These are phyloP conservation scores for Tolypocladium inflatum DNA, from an alignment of 2,329 filamentous ascomycete species.

Conservation along the genomic window DNA sequence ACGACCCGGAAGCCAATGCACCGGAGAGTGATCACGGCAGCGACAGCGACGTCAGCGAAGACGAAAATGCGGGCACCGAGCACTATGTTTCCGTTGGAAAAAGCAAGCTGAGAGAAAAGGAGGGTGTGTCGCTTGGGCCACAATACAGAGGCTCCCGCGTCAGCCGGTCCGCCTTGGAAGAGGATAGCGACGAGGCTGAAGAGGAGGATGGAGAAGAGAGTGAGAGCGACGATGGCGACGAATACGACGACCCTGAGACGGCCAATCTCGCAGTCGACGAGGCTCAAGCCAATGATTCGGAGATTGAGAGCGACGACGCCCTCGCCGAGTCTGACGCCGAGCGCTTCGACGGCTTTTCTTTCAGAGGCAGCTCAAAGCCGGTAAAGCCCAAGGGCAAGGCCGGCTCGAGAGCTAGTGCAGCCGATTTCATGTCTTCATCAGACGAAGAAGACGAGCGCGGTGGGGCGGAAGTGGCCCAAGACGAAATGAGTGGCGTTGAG, in stretches of 20 bases:
- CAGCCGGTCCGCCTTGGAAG: conserved; percentile 56
- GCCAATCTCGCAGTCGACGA: conserved; percentile 45
- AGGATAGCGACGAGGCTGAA: conserved; percentile 44
- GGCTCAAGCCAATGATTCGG: conserved; percentile 41
- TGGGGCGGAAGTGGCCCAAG: conserved; percentile 21
- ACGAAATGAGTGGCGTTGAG: conserved; percentile 22
- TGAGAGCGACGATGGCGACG: conserved; percentile 34
- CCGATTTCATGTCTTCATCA: conserved; percentile 46
- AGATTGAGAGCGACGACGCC: conserved; percentile 58
- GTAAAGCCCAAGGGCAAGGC: conserved; percentile 22
- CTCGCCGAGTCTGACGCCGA: conserved; percentile 81
- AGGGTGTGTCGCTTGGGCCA: conserved; percentile 60
- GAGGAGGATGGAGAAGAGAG: conserved; percentile 34
- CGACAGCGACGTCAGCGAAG: conserved; percentile 36
- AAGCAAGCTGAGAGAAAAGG: conserved; percentile 71
- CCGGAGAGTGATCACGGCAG: conserved; percentile 46
- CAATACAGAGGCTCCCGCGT: conserved; percentile 73
- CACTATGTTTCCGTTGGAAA: conserved; percentile 80
- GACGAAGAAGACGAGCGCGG: conserved; percentile 27
- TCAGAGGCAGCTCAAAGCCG: conserved; percentile 48
- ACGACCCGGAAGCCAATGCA: conserved; percentile 66
- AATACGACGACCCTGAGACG: conserved; percentile 48
- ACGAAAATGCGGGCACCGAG: conserved; percentile 60
- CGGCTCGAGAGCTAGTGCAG: conserved; percentile 37
- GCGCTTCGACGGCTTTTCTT: conserved; percentile 64